Percentiles rank a stretch among this genome's conserved stretches.
Conservation (phyloP, 495 filamentous ascomycete species). For the Neurospora tetrasperma region DNA sequence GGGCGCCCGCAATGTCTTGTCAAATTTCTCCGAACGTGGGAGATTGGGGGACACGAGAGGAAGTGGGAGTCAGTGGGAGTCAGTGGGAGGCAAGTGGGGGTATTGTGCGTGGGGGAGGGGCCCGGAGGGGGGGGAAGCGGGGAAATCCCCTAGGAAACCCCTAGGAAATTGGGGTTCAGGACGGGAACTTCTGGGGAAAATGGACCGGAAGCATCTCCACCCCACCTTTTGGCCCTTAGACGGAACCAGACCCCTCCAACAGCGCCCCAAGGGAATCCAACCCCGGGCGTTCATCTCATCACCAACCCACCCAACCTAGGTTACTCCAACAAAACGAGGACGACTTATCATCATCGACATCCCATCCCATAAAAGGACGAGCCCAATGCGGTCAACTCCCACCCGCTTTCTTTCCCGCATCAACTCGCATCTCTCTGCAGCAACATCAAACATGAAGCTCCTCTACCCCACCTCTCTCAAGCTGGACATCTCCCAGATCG, state of each 20-base stretch:
- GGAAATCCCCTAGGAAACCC: not conserved
- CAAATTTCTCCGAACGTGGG: not conserved
- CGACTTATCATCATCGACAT: not conserved
- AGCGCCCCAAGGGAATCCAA: not conserved
- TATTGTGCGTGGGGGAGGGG: not conserved
- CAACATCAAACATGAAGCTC: constrained; percentile 40
- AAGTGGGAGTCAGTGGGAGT: not conserved
- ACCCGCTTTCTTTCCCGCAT: not conserved
- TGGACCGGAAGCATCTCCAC: not conserved
- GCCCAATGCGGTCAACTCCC: not conserved
- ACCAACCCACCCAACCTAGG: no score
- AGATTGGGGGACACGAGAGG: not conserved
- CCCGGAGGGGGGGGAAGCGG: not conserved
- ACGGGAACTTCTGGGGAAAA: not conserved
- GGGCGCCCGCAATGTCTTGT: not conserved
- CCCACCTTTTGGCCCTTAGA: not conserved
- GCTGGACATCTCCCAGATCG: constrained; percentile 36
- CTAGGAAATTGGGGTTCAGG: not conserved
- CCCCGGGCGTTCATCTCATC: not conserved
- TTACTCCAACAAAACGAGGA: not conserved
- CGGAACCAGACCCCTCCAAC: not conserved
- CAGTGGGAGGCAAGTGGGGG: not conserved
- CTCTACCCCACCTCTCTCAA: constrained; percentile 50
- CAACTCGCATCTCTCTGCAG: not conserved
- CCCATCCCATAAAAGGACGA: not conserved